Base-by-base conservation (phyloP, 140 eudicot genomes). In the Flaveria floridana region DNA sequence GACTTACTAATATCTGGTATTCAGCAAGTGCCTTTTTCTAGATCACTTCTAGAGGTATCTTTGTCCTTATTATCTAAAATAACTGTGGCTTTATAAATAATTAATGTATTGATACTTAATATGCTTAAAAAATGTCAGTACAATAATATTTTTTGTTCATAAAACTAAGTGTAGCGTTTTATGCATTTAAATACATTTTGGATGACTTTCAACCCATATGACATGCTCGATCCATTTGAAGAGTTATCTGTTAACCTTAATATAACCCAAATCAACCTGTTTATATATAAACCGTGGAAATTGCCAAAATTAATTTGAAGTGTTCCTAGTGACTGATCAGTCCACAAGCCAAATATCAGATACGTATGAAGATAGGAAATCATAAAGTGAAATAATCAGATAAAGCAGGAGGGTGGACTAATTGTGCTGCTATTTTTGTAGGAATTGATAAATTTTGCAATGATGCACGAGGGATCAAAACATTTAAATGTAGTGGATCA, bases 11-110 rank as follows among this genome's bases (percentile, higher is more conserved):
- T 88, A 34, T 74, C 86, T n/a, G 99, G 99, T 47, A 80, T 94
- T 69, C 81, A 76, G 70, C 81, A 77, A 37, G 91, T 85, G 75
- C 90, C 96, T 72, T 56, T 53, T 75, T 90, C 89, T 82, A 85
- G 80, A 76, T 76, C 84, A 79, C 96, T 94, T 80, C 74, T 88
- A 68, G 97, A 94, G 97, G 99, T 88, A 84, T 58, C 39, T 71
- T 48, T 55, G 28, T 64, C 75, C 11, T 55, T 44, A 47, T 65
- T 25, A 34, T 68, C 15, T 59, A 56, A 34, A 73, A 62, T 11
- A 56, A 65, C 14, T 26, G 53, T 72, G 56, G 59, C 28, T 64
- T 65, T 18, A 39, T 65, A 37, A 18, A 11, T 67, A 59, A 1
- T 61, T 61, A 46, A 25, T 46, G 47, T 46, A 2, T 61, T 48